Base-by-base conservation (phyloP, 2,329 filamentous ascomycete species). In the Torrubiellomyces zombiae region DNA sequence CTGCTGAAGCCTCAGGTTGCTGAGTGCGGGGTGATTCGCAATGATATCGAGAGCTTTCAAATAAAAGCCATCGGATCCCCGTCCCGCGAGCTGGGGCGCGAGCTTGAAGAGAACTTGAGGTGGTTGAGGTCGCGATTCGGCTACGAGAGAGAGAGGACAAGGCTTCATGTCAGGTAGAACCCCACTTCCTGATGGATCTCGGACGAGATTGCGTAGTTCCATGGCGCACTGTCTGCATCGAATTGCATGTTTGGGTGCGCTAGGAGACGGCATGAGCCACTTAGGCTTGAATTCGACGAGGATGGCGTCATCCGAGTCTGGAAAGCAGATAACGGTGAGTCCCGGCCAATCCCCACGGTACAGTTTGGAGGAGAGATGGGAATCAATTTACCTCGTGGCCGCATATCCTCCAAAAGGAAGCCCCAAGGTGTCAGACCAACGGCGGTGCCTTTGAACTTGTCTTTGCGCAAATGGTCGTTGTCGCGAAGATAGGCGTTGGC, bases 271-370 rank as follows among this genome's bases (percentile, higher is more conserved):
- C 7, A 62, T 53, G 14, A 89, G 63, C 80, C 80, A 89, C 50
- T 89, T 89, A 9, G 80, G 79, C 45, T 89, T 89, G 51, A 86
- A 76, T 44, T 86, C 77, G 28, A 79, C 53, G 16, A 77, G 44
- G 15, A 46, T 28, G 28, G 37, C 42, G n/a, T 40, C 37, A 13
- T 43, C 37, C 9, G 39, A 29, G 29, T 47, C 45, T 45, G 26
- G 14, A 7, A 12, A 21, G 10, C 17, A 28, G 7, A 9, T 25
- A n/a, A 28, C 21, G 29, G n/a, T 18, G 18, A 21, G 32, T 25
- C 26, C 24, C 26, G 15, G 17, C n/a, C n/a, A n/a, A n/a, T n/a
- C n/a, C n/a, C n/a, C n/a, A n/a, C n/a, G n/a, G n/a, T n/a, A n/a
- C n/a, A n/a, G n/a, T n/a, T n/a, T n/a, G n/a, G n/a, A n/a, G n/a